Conservation (phyloP, 768 basidiomycete species). For the Lentinula boryana region DNA sequence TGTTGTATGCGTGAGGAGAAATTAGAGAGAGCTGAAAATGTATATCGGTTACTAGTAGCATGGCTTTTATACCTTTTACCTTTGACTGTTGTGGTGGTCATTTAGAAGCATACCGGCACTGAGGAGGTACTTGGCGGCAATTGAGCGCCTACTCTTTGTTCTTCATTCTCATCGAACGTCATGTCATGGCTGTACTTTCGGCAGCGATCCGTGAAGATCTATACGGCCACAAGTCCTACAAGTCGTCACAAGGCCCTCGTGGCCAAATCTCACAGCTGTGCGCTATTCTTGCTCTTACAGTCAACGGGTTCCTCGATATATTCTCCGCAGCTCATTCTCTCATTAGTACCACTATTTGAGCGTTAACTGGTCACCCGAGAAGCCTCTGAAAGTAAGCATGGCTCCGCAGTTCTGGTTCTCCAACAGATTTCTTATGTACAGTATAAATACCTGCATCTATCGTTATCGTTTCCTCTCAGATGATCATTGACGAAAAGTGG, state of each 20-base stretch:
- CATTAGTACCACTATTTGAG: background rate
- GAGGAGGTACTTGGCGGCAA: too few relatives aligned
- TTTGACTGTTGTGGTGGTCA: background rate
- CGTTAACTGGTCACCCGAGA: background rate
- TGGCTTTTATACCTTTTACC: background rate
- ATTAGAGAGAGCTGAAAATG: too few relatives aligned
- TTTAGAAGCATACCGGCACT: too few relatives aligned
- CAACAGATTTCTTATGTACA: background rate
- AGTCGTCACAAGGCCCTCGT: background rate
- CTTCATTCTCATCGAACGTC: too few relatives aligned
- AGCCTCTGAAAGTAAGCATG: background rate
- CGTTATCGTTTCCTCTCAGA: background rate
- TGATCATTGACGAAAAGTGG: conserved; percentile 9
- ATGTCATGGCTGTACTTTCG: too few relatives aligned
- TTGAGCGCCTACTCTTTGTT: too few relatives aligned
- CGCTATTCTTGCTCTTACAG: background rate
- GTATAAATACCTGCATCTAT: background rate
- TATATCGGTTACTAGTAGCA: too few relatives aligned
- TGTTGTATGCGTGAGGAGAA: too few relatives aligned
- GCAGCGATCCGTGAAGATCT: too few relatives aligned
- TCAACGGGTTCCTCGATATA: background rate
- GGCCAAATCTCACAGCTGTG: background rate
- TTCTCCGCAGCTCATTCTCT: background rate
- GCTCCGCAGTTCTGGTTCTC: background rate
- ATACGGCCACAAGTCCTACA: too few relatives aligned